Evolutionary conservation across 176 grass and related monocot genomes (phyloP), one percentile per base, ranked within the genome.

Genomic region (Musa schizocarpa): DNA sequence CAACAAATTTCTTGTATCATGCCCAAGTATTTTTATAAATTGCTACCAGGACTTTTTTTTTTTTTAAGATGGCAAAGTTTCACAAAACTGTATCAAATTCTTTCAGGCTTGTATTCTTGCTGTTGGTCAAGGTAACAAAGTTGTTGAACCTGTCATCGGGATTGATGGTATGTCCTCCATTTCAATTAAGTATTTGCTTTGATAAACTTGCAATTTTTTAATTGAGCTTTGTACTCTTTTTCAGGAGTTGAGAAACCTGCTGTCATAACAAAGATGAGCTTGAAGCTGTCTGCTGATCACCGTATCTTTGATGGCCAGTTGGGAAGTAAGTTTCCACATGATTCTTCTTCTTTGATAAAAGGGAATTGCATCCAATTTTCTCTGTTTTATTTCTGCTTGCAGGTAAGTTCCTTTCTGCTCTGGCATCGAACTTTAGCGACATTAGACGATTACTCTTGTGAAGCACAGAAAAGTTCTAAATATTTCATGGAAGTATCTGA

Each of bases 231-330:
- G 64, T 73, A 48, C 59, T 49, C 73, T 11, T 80, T 78, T 87
- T 5, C 76, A 99, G 95, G 95, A 84, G 86, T 63, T 22, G 90
- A 92, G 76, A 94, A 82, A 81, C 80, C 86, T 77, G 78, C 77
- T 52, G 80, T 75, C 76, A 71, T 92, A 79, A 93, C 90, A 68
- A 94, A 94, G 81, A 99, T 99, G 91, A 92, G 80, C 69, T 76
- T 99, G 64, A 94, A 84, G 3, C 80, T 99, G 34, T 99, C 95
- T 68, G 95, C 95, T 67, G 95, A 99, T 56, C 95, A 99, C 67
- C 90, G 90, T 21, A 81, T 99, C 19, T 94, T 89, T 87, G 90
- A 94, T 79, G 95, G 88, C 19, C 88, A 94, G 86, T 76, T 92
- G 74, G 84, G 82, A 86, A 88, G 95, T 94, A 89, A 27, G 23